Percentiles rank a stretch among this genome's conserved stretches.
These are phyloP conservation scores for Irineochytrium annulatum DNA, from an alignment of 192 early-diverging fungal species.

Conservation along the genomic window DNA sequence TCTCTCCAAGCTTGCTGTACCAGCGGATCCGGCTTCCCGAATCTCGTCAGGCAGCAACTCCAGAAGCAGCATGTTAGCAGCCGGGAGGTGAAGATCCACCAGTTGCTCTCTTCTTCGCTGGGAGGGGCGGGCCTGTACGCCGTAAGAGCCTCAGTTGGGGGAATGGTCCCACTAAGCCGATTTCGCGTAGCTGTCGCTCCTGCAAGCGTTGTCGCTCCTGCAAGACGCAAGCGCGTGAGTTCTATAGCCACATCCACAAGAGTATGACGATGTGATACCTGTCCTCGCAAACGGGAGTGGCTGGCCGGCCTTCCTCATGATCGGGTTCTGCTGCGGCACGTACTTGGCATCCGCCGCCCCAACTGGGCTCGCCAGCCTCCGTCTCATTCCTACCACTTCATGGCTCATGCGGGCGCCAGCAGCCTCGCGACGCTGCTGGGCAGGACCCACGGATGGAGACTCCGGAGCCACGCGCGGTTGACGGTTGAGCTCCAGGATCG, in stretches of 20 bases:
- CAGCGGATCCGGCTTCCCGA: constrained; percentile 21
- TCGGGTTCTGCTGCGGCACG: not conserved
- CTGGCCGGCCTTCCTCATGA: constrained; percentile 6
- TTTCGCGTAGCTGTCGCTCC: not conserved
- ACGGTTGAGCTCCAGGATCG: too few species aligned
- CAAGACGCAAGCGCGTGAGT: not conserved
- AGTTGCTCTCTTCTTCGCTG: constrained; percentile 10
- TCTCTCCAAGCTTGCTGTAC: constrained; percentile 48
- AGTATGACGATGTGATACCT: constrained; percentile 1
- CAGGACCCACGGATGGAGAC: too few species aligned
- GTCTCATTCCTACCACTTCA: too few species aligned
- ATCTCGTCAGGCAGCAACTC: constrained; percentile 14
- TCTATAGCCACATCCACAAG: not conserved
- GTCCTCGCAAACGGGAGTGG: not conserved
- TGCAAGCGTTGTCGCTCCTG: not conserved
- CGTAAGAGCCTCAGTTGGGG: not conserved
- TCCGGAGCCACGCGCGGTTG: too few species aligned
- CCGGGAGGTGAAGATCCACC: constrained; percentile 33
- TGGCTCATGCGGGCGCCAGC: too few species aligned
- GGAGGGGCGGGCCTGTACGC: not conserved
- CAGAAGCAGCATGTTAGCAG: constrained; percentile 35
- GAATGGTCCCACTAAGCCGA: not conserved
- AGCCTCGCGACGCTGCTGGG: too few species aligned
- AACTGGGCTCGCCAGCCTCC: too few species aligned
- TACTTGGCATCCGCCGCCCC: too few species aligned